Evolutionary conservation across 2,329 filamentous ascomycete species (phyloP).

Genomic region (Cryphonectria japonica): DNA sequence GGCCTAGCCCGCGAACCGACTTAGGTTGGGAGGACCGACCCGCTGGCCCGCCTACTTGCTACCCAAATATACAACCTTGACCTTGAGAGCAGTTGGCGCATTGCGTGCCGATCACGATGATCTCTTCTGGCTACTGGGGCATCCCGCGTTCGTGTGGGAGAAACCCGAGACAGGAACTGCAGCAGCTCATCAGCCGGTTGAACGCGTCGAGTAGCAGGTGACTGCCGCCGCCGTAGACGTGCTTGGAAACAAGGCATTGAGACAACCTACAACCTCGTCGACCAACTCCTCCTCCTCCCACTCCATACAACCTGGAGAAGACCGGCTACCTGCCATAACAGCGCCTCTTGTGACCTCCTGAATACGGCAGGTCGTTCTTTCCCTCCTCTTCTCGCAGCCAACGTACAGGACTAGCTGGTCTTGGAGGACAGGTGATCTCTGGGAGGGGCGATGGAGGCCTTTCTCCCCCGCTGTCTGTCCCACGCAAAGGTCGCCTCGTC

Average conservation of each 20-base stretch:
- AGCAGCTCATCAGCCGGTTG: background rate
- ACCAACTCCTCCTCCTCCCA: background rate
- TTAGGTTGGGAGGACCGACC: background rate
- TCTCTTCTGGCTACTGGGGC: background rate
- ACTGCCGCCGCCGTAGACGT: background rate
- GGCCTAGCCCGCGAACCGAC: background rate
- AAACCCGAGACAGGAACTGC: background rate
- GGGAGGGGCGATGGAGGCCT: background rate
- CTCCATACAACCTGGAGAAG: background rate
- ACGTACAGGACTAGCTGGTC: background rate
- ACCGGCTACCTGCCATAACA: no score
- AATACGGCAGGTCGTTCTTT: conserved; percentile 3
- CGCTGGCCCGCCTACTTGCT: background rate
- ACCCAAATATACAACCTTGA: no score
- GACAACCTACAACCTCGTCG: no score
- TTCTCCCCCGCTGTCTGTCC: background rate
- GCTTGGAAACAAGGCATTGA: background rate
- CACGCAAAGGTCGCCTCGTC: background rate
- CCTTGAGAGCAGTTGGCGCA: background rate
- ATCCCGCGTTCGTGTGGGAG: background rate
- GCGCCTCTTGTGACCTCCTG: background rate
- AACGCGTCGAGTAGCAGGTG: background rate
- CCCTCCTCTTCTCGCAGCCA: background rate
- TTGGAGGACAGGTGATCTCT: background rate
- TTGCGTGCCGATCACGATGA: background rate